Base-by-base conservation (phyloP, 192 early-diverging fungal genomes). In the Coemansia sp. region DNA sequence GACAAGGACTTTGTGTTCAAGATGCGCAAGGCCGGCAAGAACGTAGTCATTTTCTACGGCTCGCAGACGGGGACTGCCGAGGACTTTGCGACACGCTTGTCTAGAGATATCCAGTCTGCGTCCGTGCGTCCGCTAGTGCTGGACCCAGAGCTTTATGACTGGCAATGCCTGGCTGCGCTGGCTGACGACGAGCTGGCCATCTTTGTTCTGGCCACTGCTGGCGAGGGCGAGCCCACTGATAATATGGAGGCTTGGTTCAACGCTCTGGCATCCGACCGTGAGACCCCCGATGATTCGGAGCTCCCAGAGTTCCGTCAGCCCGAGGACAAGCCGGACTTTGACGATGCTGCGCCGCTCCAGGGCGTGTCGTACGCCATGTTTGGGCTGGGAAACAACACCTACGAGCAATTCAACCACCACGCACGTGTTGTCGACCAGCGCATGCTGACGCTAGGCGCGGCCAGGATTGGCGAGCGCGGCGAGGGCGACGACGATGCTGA, bases 31-130 rank as follows among this genome's bases (percentile, higher is more conserved):
- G 76, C 74, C 2, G 89, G 87, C 68, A 90, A 92, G 68, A 88
- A 91, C 63, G 88, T 95, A 36, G 88, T 96, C 40, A 81, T 96
- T 39, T 95, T 99, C 73, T 99, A 95, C 72, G 98, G 98, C 55
- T 97, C 95, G 24, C 98, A 99, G 85, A 99, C 98, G 9, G 98
- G 98, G 65, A 99, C 98, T 9, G 97, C 96, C 52, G 98, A 99
- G 84, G 98, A 99, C 73, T 95, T 97, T 84, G 96, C 98, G 55
- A 87, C 87, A 33, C 94, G 96, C 49, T 74, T 97, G 62, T 92
- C 90, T 70, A 95, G 96, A 68, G 96, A 97, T 69, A 76, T 79
- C 33, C 76, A 79, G 53, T 84, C 82, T 49, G 89, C 89, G 40
- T 86, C 87, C 11, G 80, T 99, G 38, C 88, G 83, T 38, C 87